Evolutionary conservation across 2,329 filamentous ascomycete genomes (phyloP).

Genomic region (Sporothrix pseudoabietina): DNA sequence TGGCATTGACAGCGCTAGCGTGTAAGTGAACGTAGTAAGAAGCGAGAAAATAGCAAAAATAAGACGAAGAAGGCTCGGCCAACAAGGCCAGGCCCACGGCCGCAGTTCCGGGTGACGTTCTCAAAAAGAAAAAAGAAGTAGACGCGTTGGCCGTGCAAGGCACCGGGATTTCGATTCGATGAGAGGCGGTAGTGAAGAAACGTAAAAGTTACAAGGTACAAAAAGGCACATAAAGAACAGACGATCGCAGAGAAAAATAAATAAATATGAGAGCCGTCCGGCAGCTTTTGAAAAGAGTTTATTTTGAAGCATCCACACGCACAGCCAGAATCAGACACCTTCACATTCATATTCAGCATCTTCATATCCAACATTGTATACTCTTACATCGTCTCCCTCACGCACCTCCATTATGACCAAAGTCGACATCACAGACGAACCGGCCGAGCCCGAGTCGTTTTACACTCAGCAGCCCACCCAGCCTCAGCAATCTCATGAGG

Average conservation of each 20-base stretch:
- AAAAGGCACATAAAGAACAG: background rate
- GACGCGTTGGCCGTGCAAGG: constrained; percentile 21
- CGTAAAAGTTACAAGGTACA: background rate
- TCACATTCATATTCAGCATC: background rate
- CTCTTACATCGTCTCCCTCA: background rate
- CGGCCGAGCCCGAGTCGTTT: constrained; percentile 22
- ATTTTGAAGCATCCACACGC: background rate
- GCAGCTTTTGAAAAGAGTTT: background rate
- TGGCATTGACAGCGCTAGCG: constrained; percentile 5
- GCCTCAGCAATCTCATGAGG: background rate
- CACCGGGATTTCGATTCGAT: constrained; percentile 8
- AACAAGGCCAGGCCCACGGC: background rate
- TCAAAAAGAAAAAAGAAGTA: background rate
- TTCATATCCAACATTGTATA: background rate
- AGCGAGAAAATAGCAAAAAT: background rate
- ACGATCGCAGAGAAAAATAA: background rate
- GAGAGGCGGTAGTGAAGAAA: background rate
- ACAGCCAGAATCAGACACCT: background rate
- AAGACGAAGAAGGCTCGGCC: background rate
- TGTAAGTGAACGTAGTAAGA: background rate
- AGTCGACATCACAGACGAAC: constrained; percentile 8
- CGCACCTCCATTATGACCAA: background rate
- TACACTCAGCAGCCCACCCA: constrained; percentile 20
- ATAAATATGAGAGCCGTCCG: background rate
- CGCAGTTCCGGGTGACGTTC: background rate